Conservation (phyloP, 2,329 filamentous ascomycete species). For the Pleoardoris graminearum region DNA sequence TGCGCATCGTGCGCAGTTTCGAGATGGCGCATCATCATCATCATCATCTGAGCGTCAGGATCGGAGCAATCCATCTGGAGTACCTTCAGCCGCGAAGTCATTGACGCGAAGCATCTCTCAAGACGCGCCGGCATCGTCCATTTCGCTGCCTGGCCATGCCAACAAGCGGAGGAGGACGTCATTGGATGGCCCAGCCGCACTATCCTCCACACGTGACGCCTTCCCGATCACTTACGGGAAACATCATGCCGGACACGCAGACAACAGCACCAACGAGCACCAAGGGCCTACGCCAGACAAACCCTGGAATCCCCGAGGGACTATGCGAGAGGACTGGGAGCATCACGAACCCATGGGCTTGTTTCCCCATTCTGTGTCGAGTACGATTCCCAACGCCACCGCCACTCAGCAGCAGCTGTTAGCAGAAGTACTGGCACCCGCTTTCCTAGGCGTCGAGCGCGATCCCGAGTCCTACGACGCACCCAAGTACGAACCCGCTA, state of each 20-base stretch:
- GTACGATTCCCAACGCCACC: slow-evolving; percentile 49
- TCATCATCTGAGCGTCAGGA: slow-evolving; percentile 1
- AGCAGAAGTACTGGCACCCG: slow-evolving; percentile 36
- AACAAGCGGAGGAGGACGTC: slow-evolving; percentile 30
- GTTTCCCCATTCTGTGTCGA: slow-evolving; percentile 47
- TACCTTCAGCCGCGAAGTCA: background rate
- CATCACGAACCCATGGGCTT: slow-evolving; percentile 46
- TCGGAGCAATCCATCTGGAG: background rate
- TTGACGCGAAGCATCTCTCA: background rate
- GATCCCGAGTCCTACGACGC: slow-evolving; percentile 16
- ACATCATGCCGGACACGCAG: slow-evolving; percentile 3
- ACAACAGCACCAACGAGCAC: background rate
- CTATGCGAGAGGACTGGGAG: slow-evolving; percentile 41
- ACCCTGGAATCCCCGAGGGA: slow-evolving; percentile 34
- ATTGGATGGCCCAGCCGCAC: slow-evolving; percentile 4
- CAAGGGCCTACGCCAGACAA: slow-evolving; percentile 5
- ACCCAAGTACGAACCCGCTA: slow-evolving; percentile 23
- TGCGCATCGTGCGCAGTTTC: slow-evolving; percentile 32
- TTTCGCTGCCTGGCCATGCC: slow-evolving; percentile 22
- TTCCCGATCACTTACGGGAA: slow-evolving; percentile 16
- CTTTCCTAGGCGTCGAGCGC: slow-evolving; percentile 27
- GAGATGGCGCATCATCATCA: slow-evolving; percentile 8
- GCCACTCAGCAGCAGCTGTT: slow-evolving; percentile 48
- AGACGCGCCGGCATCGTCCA: slow-evolving; percentile 21
- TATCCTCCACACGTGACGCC: slow-evolving; percentile 6